A percentile compares a stretch with the other conserved stretches of the same genome.
phyloP scores from a whole-genome alignment of 352 stramenopile species.

The Globisporangium paddicum region DNA sequence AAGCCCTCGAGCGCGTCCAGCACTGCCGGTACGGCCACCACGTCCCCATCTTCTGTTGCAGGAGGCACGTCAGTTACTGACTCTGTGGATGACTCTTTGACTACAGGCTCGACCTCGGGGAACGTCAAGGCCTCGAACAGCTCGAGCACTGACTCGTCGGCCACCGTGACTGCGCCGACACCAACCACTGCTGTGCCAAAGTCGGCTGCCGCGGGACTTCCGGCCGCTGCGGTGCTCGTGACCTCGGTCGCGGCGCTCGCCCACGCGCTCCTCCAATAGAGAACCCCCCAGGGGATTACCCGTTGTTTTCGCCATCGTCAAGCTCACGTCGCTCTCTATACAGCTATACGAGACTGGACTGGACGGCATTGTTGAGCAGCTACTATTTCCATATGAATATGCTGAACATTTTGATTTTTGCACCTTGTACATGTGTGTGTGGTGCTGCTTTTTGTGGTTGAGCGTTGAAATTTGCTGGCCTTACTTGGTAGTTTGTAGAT shows the following conservation, averaged over 20 bases:
- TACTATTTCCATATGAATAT: too few species aligned
- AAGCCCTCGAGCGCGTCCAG: background rate
- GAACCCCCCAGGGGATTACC: background rate
- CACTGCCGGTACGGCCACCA: background rate
- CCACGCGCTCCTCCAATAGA: slow-evolving; percentile 1
- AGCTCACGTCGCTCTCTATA: background rate
- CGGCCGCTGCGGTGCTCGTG: background rate
- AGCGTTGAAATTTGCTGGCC: background rate
- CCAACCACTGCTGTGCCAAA: background rate
- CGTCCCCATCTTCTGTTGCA: background rate
- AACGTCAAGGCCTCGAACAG: background rate
- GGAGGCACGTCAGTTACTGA: background rate
- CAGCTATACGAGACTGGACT: background rate
- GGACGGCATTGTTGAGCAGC: background rate
- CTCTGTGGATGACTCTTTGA: slow-evolving; percentile 1
- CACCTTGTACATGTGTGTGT: background rate
- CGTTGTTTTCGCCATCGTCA: background rate
- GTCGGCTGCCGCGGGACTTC: background rate
- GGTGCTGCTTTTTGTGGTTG: background rate
- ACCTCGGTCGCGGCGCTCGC: background rate
- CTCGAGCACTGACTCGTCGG: background rate
- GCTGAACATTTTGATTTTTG: background rate
- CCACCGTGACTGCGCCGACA: background rate
- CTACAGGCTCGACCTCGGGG: background rate
- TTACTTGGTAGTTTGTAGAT: background rate